Base-by-base conservation (phyloP, 2,329 filamentous ascomycete species). In the Pseudogymnoascus destructans region DNA sequence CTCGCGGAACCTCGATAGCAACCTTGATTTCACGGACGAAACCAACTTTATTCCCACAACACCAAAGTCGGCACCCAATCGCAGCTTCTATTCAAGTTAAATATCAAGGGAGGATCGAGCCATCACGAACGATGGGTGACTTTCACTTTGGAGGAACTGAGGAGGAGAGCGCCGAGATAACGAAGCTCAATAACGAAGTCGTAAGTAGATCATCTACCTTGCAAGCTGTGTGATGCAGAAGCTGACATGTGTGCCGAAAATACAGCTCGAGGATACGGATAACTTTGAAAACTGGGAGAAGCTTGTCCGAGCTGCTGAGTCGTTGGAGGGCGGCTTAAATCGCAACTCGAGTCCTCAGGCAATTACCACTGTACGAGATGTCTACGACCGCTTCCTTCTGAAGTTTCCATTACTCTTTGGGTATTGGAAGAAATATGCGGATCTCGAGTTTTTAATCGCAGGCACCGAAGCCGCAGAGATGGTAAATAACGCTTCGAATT, bases 401-500 rank as follows among this genome's bases (percentile, higher is more conserved):
- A 96, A 95, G 69, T 98, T 96, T 64, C 93, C 93, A 2, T 79
- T 97, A 9, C 82, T 97, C 36, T 98, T 97, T 68, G 93, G 92
- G 57, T 98, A 97, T 75, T 98, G 93, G 93, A 97, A 97, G 77
- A 97, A 96, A 71, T 98, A 97, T 78, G 93, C 93, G 68, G 92
- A 97, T 68, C 79, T 95, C 63, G 93, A 98, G 69, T 98, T 98
- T 74, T 90, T 90, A 56, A 95, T 98, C 64, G 90, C 90, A 3
- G 93, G 93, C 15, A 95, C 93, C 4, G 93, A 98, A 75, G 92
- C 92, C 42, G 93, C 93, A 58, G 93, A 97, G 72, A 95, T 96
- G 87, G 90, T 95, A 72, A 68, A 79, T 46, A 38, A 59, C 57
- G 52, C 15, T 49, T 23, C 32, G 7, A 42, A 55, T 59, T 15